Evolutionary conservation across 2,329 filamentous ascomycete genomes (phyloP), one percentile per base, ranked within the genome.

Genomic region (Parafenestella ontariensis): DNA sequence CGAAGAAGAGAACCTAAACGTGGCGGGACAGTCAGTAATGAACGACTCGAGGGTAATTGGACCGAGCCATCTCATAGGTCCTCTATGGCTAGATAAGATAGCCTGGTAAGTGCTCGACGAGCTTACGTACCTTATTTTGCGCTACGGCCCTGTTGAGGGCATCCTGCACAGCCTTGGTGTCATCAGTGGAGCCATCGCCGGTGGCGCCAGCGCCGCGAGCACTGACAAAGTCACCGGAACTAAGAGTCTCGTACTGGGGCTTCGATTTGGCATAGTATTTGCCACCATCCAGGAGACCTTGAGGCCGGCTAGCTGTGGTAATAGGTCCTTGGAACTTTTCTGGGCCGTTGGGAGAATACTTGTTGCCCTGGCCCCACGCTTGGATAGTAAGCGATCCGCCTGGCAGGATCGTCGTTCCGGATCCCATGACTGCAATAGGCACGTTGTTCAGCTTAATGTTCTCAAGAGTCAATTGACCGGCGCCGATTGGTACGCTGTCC

Each of bases 171-270:
- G 88, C 89, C 5, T 82, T 84, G 1, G 92, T 96, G 66, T 97
- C 93, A 67, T 98, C 94, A 3, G 68, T n/a, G 86, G 89, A 61
- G 26, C 73, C 94, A 70, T 98, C 92, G 64, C 93, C 93, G 75
- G 86, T 90, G 66, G 91, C 92, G 48, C 77, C 81, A 39, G 75
- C 74, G 48, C 73, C 71, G 31, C 73, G 73, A 52, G 66, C 71
- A 43, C 68, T 72, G 61, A 94, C 75, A 67, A 97, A 95, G 18
- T 82, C 82, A 47, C 81, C 83, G 8, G 81, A 82, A 1, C 85
- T 76, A 1, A 90, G 61, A n/a, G 55, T 64, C 50, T 76, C 74
- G 43, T 81, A 82, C 28, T 79, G 74, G 2, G 79, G 79, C 72
- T 86, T 87, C 1, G 82, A 79, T 17, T 78, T 78, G 42, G 77